Percentiles rank a stretch among this genome's conserved stretches.
These are phyloP conservation scores for Arthroderma sp. DNA, from an alignment of 2,329 filamentous ascomycete genomes.

Conservation along the genomic window DNA sequence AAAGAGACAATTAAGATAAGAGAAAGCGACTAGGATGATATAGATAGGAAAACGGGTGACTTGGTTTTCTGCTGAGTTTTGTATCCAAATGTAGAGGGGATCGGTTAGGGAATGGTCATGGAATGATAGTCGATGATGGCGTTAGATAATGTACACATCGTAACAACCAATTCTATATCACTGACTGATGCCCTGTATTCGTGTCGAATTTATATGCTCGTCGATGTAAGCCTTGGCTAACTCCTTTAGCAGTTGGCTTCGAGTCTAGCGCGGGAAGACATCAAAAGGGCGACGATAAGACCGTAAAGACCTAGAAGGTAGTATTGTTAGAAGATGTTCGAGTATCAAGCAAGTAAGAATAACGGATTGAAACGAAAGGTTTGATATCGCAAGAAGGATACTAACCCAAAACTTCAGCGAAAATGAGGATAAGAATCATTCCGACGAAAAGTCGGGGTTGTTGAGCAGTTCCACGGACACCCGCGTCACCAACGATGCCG, in stretches of 20 bases:
- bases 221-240: neutral
- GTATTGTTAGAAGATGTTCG: neutral
- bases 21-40: neutral
- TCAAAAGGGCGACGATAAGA: slow-evolving; percentile 94
- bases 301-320: slow-evolving; percentile 73
- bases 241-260: slow-evolving; percentile 43
- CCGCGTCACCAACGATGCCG: slow-evolving; percentile 59
- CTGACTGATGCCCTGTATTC: neutral
- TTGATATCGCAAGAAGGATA: slow-evolving; percentile 15
- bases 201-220: neutral
- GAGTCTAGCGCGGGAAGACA: slow-evolving; percentile 85
- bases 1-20: neutral
- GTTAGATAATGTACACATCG: slow-evolving; percentile 1
- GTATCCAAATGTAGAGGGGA: neutral
- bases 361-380: neutral
- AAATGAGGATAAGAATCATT: slow-evolving; percentile 99
- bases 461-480: slow-evolving; percentile 42
- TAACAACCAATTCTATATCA: neutral
- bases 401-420: slow-evolving; percentile 94
- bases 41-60: neutral
- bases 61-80: slow-evolving; percentile 1
- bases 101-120: neutral
- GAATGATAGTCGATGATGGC: slow-evolving; percentile 1
- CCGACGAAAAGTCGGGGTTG: slow-evolving; percentile 66
- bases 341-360: slow-evolving; percentile 19